Base-by-base conservation (phyloP, 352 stramenopile species). In the Plasmopara muralis region DNA sequence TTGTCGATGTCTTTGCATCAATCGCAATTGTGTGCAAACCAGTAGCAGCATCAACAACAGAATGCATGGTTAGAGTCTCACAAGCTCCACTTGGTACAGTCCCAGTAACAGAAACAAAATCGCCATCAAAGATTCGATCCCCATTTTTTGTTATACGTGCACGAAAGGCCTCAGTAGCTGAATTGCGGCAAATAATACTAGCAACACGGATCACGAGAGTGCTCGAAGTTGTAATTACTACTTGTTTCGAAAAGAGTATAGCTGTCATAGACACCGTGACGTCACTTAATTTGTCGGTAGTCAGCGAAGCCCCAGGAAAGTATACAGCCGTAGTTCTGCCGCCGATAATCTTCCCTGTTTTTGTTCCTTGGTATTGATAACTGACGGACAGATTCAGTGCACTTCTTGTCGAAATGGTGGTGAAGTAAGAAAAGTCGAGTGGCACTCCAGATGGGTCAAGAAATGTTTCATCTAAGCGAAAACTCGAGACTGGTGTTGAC, bases 351-450 rank as follows among this genome's bases (percentile, higher is more conserved):
- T 73, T 81, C 16, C 62, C 64, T 28, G 57, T 67, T 49, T 71
- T 74, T 5, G 64, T 53, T 46, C 66, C 72, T 43, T 63, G 55
- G 34, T 68, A 85, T 29, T 66, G 42, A 44, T 74, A 81, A 16
- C 57, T 63, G 2, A 72, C n/a, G 13, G 52, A 69, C 6, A 72
- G 16, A 45, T 61, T 61, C 40, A 62, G 35, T 46, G 28, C 30
- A 43, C 35, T 47, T 55, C 41, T 15, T 15, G 47, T 40, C 25
- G 20, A 48, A 28, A 63, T 41, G 9, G 55, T 52, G 1, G 56
- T 54, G 40, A 83, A 85, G 16, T 64, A 59, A 0, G 66, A 72
- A 34, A 72, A 83, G 20, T 85, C 74, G 9, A 85, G 44, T 9
- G 74, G 44, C 25, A 65, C 57, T 9, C 74, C 70, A 13, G 57